These are phyloP conservation scores for Purpureocillium lavendulum DNA, from an alignment of 2,329 filamentous ascomycete genomes.

Conservation along the genomic window DNA sequence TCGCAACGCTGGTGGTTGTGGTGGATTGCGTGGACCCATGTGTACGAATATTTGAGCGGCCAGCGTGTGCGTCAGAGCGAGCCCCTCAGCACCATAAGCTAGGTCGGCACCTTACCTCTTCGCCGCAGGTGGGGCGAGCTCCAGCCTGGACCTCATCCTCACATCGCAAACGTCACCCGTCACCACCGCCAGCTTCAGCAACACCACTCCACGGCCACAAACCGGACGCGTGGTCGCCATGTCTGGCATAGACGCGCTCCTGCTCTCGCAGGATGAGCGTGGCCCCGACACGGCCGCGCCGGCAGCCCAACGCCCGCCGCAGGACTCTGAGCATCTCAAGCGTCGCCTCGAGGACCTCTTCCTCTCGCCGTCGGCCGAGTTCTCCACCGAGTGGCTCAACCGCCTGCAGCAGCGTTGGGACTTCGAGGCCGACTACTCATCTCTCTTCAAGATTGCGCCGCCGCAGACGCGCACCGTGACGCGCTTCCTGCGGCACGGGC, in stretches of 20 bases:
- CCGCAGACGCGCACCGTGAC: constrained; percentile 94
- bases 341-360: constrained; percentile 67
- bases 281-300: constrained; percentile 3
- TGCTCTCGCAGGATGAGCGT: constrained; percentile 18
- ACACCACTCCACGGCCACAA: background rate
- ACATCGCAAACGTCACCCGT: background rate
- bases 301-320: constrained; percentile 6
- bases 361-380: constrained; percentile 68
- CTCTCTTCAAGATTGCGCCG: constrained; percentile 78
- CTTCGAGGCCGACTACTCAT: constrained; percentile 66
- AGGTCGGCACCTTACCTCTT: constrained; percentile 12
- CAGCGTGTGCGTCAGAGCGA: too few relatives aligned
- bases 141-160: too few relatives aligned
- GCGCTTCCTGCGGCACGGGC: constrained; percentile 80
- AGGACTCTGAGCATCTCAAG: constrained; percentile 57
- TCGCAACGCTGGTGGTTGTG: too few relatives aligned
- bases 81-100: too few relatives aligned
- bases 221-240: constrained; percentile 11
- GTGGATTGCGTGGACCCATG: too few relatives aligned
- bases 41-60: too few relatives aligned
- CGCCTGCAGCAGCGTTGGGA: constrained; percentile 87
- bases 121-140: too few relatives aligned
- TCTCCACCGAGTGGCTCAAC: constrained; percentile 82
- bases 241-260: constrained; percentile 25
- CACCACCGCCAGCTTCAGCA: background rate